Base-by-base conservation (phyloP, 1,284 basidiomycete species). In the Malassezia obtusa region DNA sequence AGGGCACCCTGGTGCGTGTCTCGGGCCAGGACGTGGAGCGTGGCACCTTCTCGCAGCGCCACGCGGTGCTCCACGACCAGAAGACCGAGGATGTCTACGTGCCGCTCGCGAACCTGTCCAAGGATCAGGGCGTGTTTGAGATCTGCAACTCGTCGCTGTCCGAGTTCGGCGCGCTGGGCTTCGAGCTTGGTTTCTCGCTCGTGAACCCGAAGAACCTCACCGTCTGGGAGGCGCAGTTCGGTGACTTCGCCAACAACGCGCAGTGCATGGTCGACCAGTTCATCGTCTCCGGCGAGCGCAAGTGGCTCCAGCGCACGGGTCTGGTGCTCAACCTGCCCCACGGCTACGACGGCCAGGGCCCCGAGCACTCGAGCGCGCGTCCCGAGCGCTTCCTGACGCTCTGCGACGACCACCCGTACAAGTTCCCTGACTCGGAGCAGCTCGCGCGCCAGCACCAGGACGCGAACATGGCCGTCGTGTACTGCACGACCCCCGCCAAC, bases 201-300 rank as follows among this genome's bases (percentile, higher is more conserved):
- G 92, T 98, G 54, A 92, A 89, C 35, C 94, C 94, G 25, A 84
- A 91, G 73, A 81, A 84, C 46, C 79, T 99, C 62, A 91, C 90
- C 21, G 86, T 99, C 71, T 99, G 94, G 94, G 94, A 98, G 77
- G 94, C 76, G 17, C 91, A 95, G 76, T 96, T 98, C 69, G 92
- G 92, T 76, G 94, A 98, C 77, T 98, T 96, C 75, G 70, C 70
- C 61, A 73, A 72, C 68, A 73, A 70, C 46, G 92, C 92, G 4
- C 92, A 96, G 77, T 87, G 85, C 76, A 95, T 98, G 76, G 95
- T 98, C 67, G 94, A 99, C 76, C 92, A 99, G 76, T 99, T 95
- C 78, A 87, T 99, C 61, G 89, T 91, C 25, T 87, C 91, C 17
- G 92, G 92, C 44, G 94, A 99, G 78, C 80, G 90, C 64, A 99